Evolutionary conservation across 2,329 filamentous ascomycete genomes (phyloP), one percentile per base, ranked within the genome.

Genomic region (Neopestalotiopsis clavispora): DNA sequence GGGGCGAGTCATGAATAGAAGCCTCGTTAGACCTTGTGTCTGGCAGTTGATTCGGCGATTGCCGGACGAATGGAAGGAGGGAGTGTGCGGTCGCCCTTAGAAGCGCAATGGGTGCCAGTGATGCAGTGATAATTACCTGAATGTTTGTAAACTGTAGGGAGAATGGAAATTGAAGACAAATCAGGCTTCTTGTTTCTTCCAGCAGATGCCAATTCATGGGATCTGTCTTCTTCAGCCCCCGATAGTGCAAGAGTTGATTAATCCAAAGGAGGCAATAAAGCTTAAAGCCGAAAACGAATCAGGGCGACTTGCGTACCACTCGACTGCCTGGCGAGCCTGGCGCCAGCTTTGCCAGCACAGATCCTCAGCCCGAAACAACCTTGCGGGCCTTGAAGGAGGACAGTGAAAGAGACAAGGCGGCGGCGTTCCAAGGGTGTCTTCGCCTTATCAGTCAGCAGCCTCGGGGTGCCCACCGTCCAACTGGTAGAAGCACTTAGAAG

Each of bases 401-500:
- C 34, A 38, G 34, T 7, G 6, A 38, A 10, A 40, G 30, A 62
- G 20, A n/a, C 20, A 17, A 62, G 59, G 59, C 30, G 30, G 30
- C 30, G 20, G 17, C 12, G 32, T 30, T 13, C 23, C 23, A 28
- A 28, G 23, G 9, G 30, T 14, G 12, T 17, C 40, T 62, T 65
- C 23, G 52, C 64, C 52, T 56, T 66, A 66, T 66, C 64, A 66
- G 64, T 66, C 64, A 66, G 64, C 64, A 58, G 23, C 52, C 30
- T 32, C 14, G n/a, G 62, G 23, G 38, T n/a, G 30, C 23, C 12
- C 30, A 38, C 23, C 32, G 32, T 52, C 17, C 45, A 52, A 65
- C 40, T 28, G 42, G 52, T 67, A 52, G 65, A 67, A 67, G 65
- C 52, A 67, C 42, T 67, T 67, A 56, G 65, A 67, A 67, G 45